These are phyloP conservation scores for Penicillium cataractarum DNA, from an alignment of 495 filamentous ascomycete genomes.

Conservation along the genomic window DNA sequence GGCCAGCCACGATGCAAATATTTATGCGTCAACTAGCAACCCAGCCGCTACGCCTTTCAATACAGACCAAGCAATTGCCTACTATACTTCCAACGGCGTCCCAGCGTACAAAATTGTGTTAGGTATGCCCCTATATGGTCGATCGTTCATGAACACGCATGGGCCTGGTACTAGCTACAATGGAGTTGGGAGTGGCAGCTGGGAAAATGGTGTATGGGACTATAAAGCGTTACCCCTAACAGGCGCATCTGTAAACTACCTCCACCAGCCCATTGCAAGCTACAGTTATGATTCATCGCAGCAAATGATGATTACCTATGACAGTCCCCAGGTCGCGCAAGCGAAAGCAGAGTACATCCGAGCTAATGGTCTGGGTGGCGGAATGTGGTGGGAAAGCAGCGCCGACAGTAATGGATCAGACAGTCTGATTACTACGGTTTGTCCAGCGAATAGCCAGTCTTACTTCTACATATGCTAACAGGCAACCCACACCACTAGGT, in stretches of 20 bases:
- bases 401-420: constrained; percentile 62
- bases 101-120: constrained; percentile 70
- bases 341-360: constrained; percentile 69
- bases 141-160: constrained; percentile 70
- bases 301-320: constrained; percentile 71
- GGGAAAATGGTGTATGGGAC: constrained; percentile 79
- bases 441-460: not conserved
- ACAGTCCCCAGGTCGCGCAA: constrained; percentile 61
- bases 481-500: no score
- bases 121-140: constrained; percentile 85
- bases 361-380: constrained; percentile 67
- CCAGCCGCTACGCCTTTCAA: constrained; percentile 67
- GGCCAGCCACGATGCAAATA: constrained; percentile 77
- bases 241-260: constrained; percentile 25
- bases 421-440: constrained; percentile 56
- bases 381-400: constrained; percentile 90
- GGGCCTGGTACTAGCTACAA: constrained; percentile 70
- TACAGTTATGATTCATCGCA: constrained; percentile 67
- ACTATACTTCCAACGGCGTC: constrained; percentile 68
- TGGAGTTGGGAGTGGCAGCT: constrained; percentile 67
- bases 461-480: no score
- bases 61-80: constrained; percentile 61
- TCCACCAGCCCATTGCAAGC: constrained; percentile 47
- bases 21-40: constrained; percentile 58
- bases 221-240: constrained; percentile 61